Conservation (phyloP, 257 asterid genomes). For the Lycium ferocissimum region DNA sequence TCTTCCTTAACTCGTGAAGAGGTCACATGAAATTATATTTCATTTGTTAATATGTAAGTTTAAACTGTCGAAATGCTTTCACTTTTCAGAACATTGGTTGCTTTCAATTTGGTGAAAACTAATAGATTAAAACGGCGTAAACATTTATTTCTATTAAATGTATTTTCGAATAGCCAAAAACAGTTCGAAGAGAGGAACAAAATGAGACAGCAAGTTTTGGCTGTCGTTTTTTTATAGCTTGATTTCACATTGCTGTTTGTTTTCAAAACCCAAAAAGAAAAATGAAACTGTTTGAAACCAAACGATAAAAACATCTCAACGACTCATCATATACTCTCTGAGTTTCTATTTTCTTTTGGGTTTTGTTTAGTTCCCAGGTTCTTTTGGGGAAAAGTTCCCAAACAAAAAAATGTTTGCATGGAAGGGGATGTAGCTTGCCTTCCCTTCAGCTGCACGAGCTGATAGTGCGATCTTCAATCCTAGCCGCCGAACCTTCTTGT, state of each 20-base stretch:
- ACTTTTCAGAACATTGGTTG: not conserved
- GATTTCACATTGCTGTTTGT: not conserved
- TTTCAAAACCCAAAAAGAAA: not conserved
- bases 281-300: not conserved
- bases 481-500: constrained; percentile 88
- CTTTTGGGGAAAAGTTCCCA: not conserved
- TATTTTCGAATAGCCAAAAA: not conserved
- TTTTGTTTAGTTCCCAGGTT: not conserved
- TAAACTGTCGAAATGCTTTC: not conserved
- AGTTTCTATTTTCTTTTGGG: not conserved
- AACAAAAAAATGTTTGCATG: not conserved
- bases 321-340: not conserved
- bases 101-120: not conserved
- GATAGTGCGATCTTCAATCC: constrained; percentile 88
- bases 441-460: constrained; percentile 96
- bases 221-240: not conserved
- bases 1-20: not conserved
- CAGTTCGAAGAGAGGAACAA: not conserved
- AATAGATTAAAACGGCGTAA: not conserved
- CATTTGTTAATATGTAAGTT: not conserved
- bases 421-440: constrained; percentile 59
- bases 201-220: not conserved
- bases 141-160: not conserved
- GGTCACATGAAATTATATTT: not conserved
- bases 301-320: not conserved